phyloP scores from a whole-genome alignment of 2,329 filamentous ascomycete species.

The Orbilia quercus region DNA sequence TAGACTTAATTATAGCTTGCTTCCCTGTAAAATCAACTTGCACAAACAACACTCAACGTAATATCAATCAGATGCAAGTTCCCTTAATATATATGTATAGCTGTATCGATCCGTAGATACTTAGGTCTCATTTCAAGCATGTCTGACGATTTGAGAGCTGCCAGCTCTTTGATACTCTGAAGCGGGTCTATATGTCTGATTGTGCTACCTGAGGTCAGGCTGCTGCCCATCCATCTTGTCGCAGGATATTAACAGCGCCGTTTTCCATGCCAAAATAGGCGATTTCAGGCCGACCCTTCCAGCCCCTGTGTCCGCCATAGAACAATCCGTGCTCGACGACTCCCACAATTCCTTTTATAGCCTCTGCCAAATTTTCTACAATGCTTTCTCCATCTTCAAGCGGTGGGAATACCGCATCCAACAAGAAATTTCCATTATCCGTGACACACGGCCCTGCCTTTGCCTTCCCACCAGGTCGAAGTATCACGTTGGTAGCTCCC shows the following conservation, averaged over 20 bases:
- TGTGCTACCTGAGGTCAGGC: too few species aligned
- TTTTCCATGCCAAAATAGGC: conserved; percentile 95
- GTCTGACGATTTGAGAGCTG: too few species aligned
- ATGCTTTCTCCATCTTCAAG: conserved; percentile 71
- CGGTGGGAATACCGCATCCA: conserved; percentile 81
- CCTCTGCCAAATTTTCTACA: conserved; percentile 76
- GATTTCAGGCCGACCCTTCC: conserved; percentile 89
- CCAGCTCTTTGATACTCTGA: too few species aligned
- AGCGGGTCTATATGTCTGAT: too few species aligned
- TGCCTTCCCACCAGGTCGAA: conserved; percentile 77
- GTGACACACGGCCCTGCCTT: conserved; percentile 88
- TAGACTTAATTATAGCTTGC: too few species aligned
- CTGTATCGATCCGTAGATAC: too few species aligned
- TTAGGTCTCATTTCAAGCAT: too few species aligned
- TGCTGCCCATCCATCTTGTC: conserved; percentile 8
- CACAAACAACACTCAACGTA: too few species aligned
- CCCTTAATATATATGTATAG: too few species aligned
- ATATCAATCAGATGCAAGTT: too few species aligned
- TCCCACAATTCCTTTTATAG: conserved; percentile 83
- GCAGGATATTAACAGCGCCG: conserved; percentile 68
- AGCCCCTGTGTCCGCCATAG: conserved; percentile 71
- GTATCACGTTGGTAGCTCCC: conserved; percentile 76
- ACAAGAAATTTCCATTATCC: conserved; percentile 87
- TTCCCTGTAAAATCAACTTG: too few species aligned
- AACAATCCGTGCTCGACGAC: conserved; percentile 95